phyloP scores from a whole-genome alignment of 1,139 yeast genomes.

The Blastobotrys raffinosifermentans region DNA sequence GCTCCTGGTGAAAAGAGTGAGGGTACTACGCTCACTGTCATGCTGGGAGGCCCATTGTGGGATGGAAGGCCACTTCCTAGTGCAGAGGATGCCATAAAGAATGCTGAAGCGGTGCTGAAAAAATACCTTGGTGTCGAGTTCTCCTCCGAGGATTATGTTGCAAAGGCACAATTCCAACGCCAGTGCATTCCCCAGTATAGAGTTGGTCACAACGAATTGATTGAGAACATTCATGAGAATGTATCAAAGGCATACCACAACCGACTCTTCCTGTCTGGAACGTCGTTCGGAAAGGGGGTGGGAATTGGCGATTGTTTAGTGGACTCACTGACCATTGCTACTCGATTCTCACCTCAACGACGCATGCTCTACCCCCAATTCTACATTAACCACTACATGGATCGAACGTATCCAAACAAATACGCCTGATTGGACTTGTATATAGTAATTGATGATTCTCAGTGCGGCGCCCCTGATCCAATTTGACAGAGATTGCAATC shows the following conservation, averaged over 20 bases:
- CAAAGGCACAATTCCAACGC: slow-evolving; percentile 34
- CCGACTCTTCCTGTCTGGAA: slow-evolving; percentile 65
- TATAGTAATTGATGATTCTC: background rate
- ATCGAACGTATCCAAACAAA: slow-evolving; percentile 20
- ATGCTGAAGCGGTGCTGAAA: slow-evolving; percentile 44
- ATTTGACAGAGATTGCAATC: background rate
- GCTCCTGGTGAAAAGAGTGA: slow-evolving; percentile 2
- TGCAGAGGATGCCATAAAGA: slow-evolving; percentile 34
- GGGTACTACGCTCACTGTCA: slow-evolving; percentile 72
- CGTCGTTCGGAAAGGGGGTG: slow-evolving; percentile 73
- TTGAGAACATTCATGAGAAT: slow-evolving; percentile 35
- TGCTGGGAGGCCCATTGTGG: slow-evolving; percentile 83
- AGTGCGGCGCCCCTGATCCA: background rate
- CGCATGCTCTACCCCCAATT: slow-evolving; percentile 28
- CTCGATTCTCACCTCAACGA: slow-evolving; percentile 30
- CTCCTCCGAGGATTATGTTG: slow-evolving; percentile 30
- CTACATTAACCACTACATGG: slow-evolving; percentile 24
- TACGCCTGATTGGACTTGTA: slow-evolving; percentile 13
- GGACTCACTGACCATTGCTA: slow-evolving; percentile 56
- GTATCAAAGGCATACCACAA: slow-evolving; percentile 37
- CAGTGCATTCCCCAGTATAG: slow-evolving; percentile 78
- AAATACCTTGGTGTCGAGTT: slow-evolving; percentile 47
- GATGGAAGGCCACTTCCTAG: slow-evolving; percentile 23
- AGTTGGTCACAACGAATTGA: slow-evolving; percentile 59
- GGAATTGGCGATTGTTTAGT: slow-evolving; percentile 87